These are phyloP conservation scores for Mallotus japonicus DNA, from an alignment of 441 rosid species.

Conservation along the genomic window DNA sequence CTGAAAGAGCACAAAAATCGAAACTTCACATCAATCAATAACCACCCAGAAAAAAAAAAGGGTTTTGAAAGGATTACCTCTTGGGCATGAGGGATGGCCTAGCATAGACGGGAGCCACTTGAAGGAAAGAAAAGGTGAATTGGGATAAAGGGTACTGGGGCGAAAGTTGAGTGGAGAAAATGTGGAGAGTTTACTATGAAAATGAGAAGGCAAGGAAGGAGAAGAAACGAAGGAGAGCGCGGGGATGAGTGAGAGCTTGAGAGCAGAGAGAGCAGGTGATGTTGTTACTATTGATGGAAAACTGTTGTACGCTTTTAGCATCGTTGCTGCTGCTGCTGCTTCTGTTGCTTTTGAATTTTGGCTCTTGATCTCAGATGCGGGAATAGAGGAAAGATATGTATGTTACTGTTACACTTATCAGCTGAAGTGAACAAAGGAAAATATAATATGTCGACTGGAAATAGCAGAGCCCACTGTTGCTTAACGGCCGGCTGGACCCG, in stretches of 20 bases:
- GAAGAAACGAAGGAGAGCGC: constrained; percentile 22
- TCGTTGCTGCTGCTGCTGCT: background rate
- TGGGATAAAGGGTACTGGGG: constrained; percentile 29
- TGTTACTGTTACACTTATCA: too few species aligned
- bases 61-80: constrained; percentile 1
- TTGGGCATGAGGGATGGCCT: constrained; percentile 27
- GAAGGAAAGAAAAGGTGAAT: constrained; percentile 25
- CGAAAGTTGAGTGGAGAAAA: constrained; percentile 35
- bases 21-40: background rate
- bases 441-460: too few species aligned
- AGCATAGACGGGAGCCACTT: constrained; percentile 29
- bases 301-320: constrained; percentile 48
- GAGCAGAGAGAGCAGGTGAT: constrained; percentile 24
- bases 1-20: constrained; percentile 29
- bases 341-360: background rate
- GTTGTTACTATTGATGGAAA: constrained; percentile 33
- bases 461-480: too few species aligned
- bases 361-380: too few species aligned
- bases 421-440: too few species aligned
- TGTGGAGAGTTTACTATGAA: constrained; percentile 33
- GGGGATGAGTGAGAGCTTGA: constrained; percentile 41
- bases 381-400: too few species aligned
- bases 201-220: constrained; percentile 17
- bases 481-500: too few species aligned
- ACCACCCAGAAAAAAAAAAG: background rate